Base-by-base conservation (phyloP, 1,284 basidiomycete species). In the Sanghuangporus baumii region DNA sequence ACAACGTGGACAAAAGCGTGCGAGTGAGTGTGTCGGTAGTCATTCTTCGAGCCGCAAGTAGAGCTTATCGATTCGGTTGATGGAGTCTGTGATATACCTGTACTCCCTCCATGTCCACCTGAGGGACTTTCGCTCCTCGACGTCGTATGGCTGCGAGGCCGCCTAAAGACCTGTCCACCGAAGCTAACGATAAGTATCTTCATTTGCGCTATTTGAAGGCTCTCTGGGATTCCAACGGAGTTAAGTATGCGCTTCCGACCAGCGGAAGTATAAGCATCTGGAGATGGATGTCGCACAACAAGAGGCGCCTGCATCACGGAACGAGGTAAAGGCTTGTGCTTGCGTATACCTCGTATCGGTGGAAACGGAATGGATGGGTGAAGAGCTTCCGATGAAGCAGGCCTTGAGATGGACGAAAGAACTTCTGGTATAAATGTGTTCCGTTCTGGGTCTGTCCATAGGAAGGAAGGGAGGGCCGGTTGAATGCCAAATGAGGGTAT, bases 161-260 rank as follows among this genome's bases (percentile, higher is more conserved):
- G 79, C 58, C 82, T 81, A 71, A 91, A 87, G 14, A 85, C 76
- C 68, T 91, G 89, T 0, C 89, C 89, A 5, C 89, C 89, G 69
- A 92, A 92, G 1, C 88, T 91, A 11, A 92, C 88, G 36, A 91
- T 75, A 26, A 91, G 77, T 51, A 92, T 81, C 69, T 81, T 86
- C 6, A 81, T 85, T 40, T 67, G 57, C 0, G 76, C 73, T 62
- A 84, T 78, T 57, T 84, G 81, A 6, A 81, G 71, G 18, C 81
- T 67, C 3, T 64, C 57, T 0, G 89, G 87, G 0, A 92, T 74
- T 36, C 86, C 87, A 48, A 89, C 79, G 1, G 79, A 79, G 2
- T 73, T 68, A 3, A 91, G 78, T 36, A 90, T 71, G 9, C 71
- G 71, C 9, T 78, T 68, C n/a, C 87, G 79, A 11, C 85, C 85